Percentiles rank a stretch among this genome's conserved stretches.
phyloP scores from a whole-genome alignment of 2,329 filamentous ascomycete species.

The Albophoma yamanashiensis region DNA sequence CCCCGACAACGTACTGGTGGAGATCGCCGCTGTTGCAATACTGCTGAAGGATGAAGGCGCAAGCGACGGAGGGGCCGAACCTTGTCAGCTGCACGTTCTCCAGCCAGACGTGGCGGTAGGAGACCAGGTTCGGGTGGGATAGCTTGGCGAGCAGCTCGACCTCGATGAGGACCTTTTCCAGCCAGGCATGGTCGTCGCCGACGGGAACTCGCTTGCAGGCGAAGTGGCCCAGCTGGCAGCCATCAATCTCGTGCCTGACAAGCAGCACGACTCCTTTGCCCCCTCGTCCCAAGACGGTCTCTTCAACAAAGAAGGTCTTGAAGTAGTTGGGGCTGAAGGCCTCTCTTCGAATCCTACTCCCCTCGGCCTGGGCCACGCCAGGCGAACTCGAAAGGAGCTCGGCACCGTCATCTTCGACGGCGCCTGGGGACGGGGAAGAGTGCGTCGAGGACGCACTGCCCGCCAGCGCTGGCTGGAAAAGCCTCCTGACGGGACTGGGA shows the following conservation, averaged over 20 bases:
- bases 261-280: conserved; percentile 91
- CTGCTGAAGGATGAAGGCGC: conserved; percentile 93
- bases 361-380: conserved; percentile 33
- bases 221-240: conserved; percentile 79
- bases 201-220: conserved; percentile 97
- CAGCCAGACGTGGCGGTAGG: conserved; percentile 94
- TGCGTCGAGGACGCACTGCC: conserved; percentile 6
- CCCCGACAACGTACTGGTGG: conserved; percentile 73
- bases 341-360: conserved; percentile 67
- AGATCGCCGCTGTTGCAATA: conserved; percentile 94
- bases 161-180: conserved; percentile 87
- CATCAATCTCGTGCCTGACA: conserved; percentile 87
- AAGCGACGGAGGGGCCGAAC: conserved; percentile 86
- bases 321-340: conserved; percentile 94
- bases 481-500: conserved; percentile 42
- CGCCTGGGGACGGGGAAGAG: conserved; percentile 8
- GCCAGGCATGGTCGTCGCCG: conserved; percentile 86
- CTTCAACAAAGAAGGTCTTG: conserved; percentile 82
- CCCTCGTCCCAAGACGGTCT: conserved; percentile 74
- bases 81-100: conserved; percentile 76
- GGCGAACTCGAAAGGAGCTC: conserved; percentile 46
- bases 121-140: conserved; percentile 89
- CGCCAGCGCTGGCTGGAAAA: conserved; percentile 34
- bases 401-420: conserved; percentile 17
- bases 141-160: conserved; percentile 87